Evolutionary conservation across 257 asterid genomes (phyloP), one percentile per base, ranked within the genome.

Genomic region (Capsicum chinense): DNA sequence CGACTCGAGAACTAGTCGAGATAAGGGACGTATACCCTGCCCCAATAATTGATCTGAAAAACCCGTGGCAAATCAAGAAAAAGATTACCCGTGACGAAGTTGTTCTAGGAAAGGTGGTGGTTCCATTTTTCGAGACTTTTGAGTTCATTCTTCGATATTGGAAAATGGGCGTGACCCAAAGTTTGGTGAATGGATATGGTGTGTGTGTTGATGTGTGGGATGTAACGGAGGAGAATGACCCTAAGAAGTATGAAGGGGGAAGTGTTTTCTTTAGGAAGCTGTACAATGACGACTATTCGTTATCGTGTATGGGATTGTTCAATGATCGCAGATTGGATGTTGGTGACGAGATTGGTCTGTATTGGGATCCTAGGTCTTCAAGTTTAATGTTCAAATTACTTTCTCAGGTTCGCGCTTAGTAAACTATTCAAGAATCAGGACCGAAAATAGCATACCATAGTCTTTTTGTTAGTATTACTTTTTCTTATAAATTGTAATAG

Each of bases 1-100:
- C 33, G 33, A 67, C 74, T 67, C 50, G 74, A 67, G 74, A 67
- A 7, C 21, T 35, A 37, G 4, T 67, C 1, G 21, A 35, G 21
- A 67, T 67, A 67, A 35, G 50, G 50, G 50, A 67, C 21, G 6
- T 67, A 67, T 33, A 66, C 48, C 48, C 90, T 5, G 84, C 91
- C 0, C 91, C 93, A 0, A 15, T 4, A 48, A 3, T 80, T 0
- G 87, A 90, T 47, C 81, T 78, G 0, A 52, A 63, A 7, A 56
- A 88, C 17, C 95, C 97, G 1, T 91, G 97, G 97, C 84, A 85
- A 59, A 90, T 92, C 68, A 86, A 80, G 89, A 91, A 91, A 79
- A 37, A 67, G 21, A 35, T 14, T 60, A 67, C 19, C 13, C 3
- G 3, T 6, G 13, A 67, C 5, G 74, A 67, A 21, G 5, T 14